Conservation (phyloP, 2,329 filamentous ascomycete species). For the Neoscytalidium dimidiatum region DNA sequence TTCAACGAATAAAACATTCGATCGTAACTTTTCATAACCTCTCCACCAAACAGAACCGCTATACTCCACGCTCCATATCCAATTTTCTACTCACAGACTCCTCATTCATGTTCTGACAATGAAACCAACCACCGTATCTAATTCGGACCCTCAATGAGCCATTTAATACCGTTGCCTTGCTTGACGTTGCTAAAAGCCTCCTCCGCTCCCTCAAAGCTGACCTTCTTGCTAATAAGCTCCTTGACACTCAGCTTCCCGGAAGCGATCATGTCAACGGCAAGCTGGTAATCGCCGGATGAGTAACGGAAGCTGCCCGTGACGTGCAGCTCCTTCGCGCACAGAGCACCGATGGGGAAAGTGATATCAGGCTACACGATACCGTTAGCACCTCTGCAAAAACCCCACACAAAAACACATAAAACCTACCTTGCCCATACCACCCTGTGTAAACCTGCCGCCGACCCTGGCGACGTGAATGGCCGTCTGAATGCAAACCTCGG, state of each 20-base stretch:
- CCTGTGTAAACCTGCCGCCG: slow-evolving; percentile 51
- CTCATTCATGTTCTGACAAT: not conserved
- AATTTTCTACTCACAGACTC: not conserved
- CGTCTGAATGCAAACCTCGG: slow-evolving; percentile 52
- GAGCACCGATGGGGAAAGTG: slow-evolving; percentile 85
- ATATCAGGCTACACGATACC: slow-evolving; percentile 61
- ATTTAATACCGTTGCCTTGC: slow-evolving; percentile 75
- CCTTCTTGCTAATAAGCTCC: slow-evolving; percentile 74
- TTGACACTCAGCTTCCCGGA: slow-evolving; percentile 72
- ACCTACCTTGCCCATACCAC: slow-evolving; percentile 73
- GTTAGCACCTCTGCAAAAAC: not conserved
- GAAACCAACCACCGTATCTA: not conserved
- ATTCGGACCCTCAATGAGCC: slow-evolving; percentile 51
- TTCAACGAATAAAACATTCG: too few relatives aligned
- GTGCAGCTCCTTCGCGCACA: slow-evolving; percentile 87
- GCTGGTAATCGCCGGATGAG: slow-evolving; percentile 80
- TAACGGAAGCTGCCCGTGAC: slow-evolving; percentile 89
- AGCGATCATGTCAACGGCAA: slow-evolving; percentile 76
- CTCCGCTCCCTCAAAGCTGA: slow-evolving; percentile 80
- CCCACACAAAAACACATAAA: too few relatives aligned
- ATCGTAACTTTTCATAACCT: not conserved
- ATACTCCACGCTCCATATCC: not conserved
- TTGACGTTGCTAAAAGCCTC: slow-evolving; percentile 85
- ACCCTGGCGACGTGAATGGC: slow-evolving; percentile 51
- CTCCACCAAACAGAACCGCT: too few relatives aligned